Conservation (phyloP, 1,139 yeast species). For the Candida tropicalis region DNA sequence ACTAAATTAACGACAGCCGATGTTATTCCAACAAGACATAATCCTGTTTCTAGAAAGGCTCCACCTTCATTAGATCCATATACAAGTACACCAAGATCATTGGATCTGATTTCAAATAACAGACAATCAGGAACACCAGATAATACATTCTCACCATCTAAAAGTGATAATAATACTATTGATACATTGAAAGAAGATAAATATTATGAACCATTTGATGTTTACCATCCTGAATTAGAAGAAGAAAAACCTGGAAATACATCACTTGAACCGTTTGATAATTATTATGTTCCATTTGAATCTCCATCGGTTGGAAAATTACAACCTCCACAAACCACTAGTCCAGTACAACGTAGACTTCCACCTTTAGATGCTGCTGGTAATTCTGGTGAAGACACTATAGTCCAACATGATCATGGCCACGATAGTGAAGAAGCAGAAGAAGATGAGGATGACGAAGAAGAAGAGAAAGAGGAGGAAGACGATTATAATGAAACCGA, state of each 20-base stretch:
- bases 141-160: constrained; percentile 11
- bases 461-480: constrained; percentile 16
- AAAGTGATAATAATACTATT: constrained; percentile 7
- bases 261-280: constrained; percentile 32
- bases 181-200: constrained; percentile 8
- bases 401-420: constrained; percentile 11
- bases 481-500: constrained; percentile 9
- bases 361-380: no score
- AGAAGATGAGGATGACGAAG: constrained; percentile 14
- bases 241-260: neutral
- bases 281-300: constrained; percentile 22
- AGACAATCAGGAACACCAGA: constrained; percentile 6
- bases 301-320: constrained; percentile 1
- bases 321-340: constrained; percentile 1
- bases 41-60: constrained; percentile 12
- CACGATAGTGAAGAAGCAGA: constrained; percentile 13
- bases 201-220: constrained; percentile 14
- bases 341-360: neutral
- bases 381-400: neutral
- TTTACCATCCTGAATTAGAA: constrained; percentile 10
- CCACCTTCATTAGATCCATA: constrained; percentile 12
- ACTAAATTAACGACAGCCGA: constrained; percentile 13
- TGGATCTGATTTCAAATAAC: constrained; percentile 6
- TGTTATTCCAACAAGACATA: constrained; percentile 8
- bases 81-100: constrained; percentile 4